Evolutionary conservation across 192 early-diverging fungal species (phyloP).

Genomic region (Backusella morwellensis): DNA sequence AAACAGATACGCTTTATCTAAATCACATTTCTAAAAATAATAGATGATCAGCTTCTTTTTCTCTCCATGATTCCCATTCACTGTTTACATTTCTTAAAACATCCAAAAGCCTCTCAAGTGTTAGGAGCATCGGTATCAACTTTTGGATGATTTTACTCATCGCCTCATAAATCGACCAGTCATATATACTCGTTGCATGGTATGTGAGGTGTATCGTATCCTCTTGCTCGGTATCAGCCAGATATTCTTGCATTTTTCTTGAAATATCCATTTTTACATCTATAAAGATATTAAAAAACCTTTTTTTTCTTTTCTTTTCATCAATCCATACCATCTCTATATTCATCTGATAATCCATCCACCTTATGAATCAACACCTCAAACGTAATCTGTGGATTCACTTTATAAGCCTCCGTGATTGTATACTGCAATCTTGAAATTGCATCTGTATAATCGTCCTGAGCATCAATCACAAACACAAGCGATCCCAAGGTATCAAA

Average conservation of each 20-base stretch:
- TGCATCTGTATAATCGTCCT: slow-evolving; percentile 87
- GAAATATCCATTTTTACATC: slow-evolving; percentile 95
- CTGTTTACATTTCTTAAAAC: slow-evolving; percentile 84
- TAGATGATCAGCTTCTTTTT: background rate
- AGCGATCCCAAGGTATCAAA: slow-evolving; percentile 72
- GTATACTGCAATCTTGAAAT: slow-evolving; percentile 72
- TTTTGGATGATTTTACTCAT: slow-evolving; percentile 93
- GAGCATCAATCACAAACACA: slow-evolving; percentile 96
- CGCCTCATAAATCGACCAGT: slow-evolving; percentile 93
- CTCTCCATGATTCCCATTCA: too few relatives aligned
- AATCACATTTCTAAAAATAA: slow-evolving; percentile 73
- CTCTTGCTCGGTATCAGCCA: slow-evolving; percentile 66
- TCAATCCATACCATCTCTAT: slow-evolving; percentile 87
- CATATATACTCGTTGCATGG: slow-evolving; percentile 91
- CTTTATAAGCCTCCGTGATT: slow-evolving; percentile 69
- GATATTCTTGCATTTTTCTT: slow-evolving; percentile 83
- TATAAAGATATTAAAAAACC: slow-evolving; percentile 12
- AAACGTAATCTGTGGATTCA: slow-evolving; percentile 84
- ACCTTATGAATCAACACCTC: slow-evolving; percentile 98
- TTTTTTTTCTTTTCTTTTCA: slow-evolving; percentile 85
- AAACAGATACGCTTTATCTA: slow-evolving; percentile 97
- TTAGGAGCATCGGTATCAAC: slow-evolving; percentile 79
- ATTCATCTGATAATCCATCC: slow-evolving; percentile 93
- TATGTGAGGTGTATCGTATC: slow-evolving; percentile 80
- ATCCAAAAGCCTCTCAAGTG: slow-evolving; percentile 88